These are phyloP conservation scores for Fraxinus excelsior DNA, from an alignment of 257 asterid genomes.

Conservation along the genomic window DNA sequence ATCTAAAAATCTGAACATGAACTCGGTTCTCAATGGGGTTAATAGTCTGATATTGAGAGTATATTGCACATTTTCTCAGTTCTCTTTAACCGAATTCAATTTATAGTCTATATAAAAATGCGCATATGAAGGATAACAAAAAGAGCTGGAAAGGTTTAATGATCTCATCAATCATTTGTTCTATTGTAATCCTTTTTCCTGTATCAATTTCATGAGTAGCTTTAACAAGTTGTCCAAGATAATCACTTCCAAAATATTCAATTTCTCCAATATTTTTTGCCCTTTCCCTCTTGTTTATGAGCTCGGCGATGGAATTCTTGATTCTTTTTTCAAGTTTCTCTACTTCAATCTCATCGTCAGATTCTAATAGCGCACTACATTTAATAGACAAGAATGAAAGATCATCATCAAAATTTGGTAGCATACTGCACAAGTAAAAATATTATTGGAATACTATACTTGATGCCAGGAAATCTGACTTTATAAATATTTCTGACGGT, in stretches of 20 bases:
- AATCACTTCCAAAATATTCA: conserved; percentile 43
- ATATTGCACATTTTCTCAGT: too few species aligned
- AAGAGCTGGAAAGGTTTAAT: too few species aligned
- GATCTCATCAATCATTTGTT: conserved; percentile 55
- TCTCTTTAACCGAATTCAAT: too few species aligned
- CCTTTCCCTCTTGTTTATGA: conserved; percentile 41
- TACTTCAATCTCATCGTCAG: conserved; percentile 58
- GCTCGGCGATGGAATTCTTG: conserved; percentile 49
- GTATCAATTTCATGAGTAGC: conserved; percentile 32
- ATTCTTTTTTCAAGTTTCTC: conserved; percentile 49
- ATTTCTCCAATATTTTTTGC: conserved; percentile 5
- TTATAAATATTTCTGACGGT: conserved; percentile 37
- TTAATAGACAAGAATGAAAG: background rate
- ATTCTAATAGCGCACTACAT: conserved; percentile 36
- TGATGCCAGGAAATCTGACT: conserved; percentile 33
- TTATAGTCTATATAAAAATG: too few species aligned
- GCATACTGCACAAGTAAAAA: background rate
- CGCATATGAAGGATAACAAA: too few species aligned
- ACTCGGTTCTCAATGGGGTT: too few species aligned
- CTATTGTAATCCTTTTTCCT: conserved; percentile 41
- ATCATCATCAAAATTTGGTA: background rate
- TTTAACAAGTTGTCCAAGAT: conserved; percentile 52
- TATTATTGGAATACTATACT: conserved; percentile 13
- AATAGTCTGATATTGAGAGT: too few species aligned
- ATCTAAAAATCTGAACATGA: too few species aligned